Evolutionary conservation across 2,329 filamentous ascomycete genomes (phyloP), one percentile per base, ranked within the genome.

Genomic region (Diaporthe aspalathi): DNA sequence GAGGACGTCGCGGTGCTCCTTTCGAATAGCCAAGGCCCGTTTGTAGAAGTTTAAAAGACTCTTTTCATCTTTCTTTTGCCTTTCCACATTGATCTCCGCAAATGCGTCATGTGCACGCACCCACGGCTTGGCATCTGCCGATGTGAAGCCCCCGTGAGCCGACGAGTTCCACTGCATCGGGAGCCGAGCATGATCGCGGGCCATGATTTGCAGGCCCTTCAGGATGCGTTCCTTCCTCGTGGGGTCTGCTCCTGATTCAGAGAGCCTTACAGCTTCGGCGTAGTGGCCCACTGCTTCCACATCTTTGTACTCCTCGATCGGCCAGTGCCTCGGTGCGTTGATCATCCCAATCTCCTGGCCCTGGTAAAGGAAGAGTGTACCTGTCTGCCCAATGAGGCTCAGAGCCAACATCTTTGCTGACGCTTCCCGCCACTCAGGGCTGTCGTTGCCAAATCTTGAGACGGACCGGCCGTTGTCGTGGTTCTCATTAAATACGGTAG

Each of bases 81-180:
- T 78, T 0, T 82, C 83, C 2, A 86, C 90, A 71, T 93, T 93
- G 76, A 90, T 83, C 1, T 81, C 76, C 2, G 75, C 75, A 75
- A 88, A 90, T 38, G 86, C 83, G 24, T 91, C 88, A 74, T 92
- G 90, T 1, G 90, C 86, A 1, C 88, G 84, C 89, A 93, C 93
- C 91, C 91, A 93, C 0, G 91, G 89, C 73, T 84, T 84, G 0
- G 77, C 77, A 0, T 70, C 74, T 17, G 43, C 27, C 0, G 14
- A 17, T 0, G 89, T 87, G 78, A 94, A 93, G 0, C 92, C 91
- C 0, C 88, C 89, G 72, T 92, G 85, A 0, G 85, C 80, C 0
- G 83, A 81, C 1, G 80, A 83, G 66, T 87, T 85, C 92, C 92
- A 94, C 67, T 91, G 90, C 77, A 93, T 88, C 0, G 91, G 91